Conservation (phyloP, 2,329 filamentous ascomycete species). For the Fusarium chlamydosporum region DNA sequence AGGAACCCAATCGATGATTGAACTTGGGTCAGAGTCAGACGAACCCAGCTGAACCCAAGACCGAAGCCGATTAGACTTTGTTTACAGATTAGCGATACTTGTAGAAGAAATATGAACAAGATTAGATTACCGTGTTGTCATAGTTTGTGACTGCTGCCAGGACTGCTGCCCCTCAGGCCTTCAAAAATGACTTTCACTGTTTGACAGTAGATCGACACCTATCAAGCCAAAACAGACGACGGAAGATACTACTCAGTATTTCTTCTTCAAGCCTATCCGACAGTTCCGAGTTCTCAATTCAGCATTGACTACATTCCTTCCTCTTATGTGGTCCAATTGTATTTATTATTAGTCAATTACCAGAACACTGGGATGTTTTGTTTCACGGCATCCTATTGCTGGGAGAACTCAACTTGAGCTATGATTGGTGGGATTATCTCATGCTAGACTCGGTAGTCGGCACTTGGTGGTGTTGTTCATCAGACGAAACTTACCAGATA, state of each 20-base stretch:
- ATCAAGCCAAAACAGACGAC: not conserved
- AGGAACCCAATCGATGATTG: no score
- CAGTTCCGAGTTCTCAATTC: not conserved
- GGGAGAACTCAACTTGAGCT: slow-evolving; percentile 26
- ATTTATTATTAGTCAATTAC: slow-evolving; percentile 2
- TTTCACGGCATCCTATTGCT: slow-evolving; percentile 23
- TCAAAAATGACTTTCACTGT: no score
- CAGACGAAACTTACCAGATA: slow-evolving; percentile 24
- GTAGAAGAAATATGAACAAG: not conserved
- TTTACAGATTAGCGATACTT: not conserved
- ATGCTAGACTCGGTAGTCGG: slow-evolving; percentile 27
- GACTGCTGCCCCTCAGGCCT: no score
- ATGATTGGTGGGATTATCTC: slow-evolving; percentile 34
- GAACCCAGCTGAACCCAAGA: no score
- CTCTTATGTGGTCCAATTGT: slow-evolving; percentile 2
- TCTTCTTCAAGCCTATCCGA: not conserved
- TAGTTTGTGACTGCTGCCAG: no score
- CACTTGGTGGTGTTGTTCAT: slow-evolving; percentile 27
- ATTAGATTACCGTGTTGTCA: not conserved
- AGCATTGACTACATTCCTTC: not conserved
- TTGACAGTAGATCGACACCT: not conserved
- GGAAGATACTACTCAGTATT: not conserved
- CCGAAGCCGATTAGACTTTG: not conserved
- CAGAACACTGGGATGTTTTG: slow-evolving; percentile 10
- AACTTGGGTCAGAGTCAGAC: no score